Evolutionary conservation across 2,329 filamentous ascomycete genomes (phyloP), one percentile per base, ranked within the genome.

Genomic region (Phialophora verrucosa): DNA sequence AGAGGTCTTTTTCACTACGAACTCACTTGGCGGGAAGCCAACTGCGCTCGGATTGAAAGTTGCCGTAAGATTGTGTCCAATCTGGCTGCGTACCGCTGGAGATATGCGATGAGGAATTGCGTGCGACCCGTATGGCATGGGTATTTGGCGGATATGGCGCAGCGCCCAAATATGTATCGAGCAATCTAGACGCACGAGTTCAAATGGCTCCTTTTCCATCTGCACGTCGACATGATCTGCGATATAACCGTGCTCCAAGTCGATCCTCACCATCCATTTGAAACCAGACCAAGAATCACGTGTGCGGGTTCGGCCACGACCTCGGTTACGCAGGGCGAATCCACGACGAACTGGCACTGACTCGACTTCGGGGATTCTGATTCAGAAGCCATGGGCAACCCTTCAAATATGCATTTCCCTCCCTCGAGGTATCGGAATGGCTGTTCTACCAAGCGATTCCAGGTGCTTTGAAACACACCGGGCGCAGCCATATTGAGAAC

Each of bases 111-210:
- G 25, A n/a, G 51, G 11, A 12, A 20, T 32, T 20, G 27, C 25
- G 10, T 27, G 49, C 5, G 53, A 35, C 29, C 20, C n/a, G 12
- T 32, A 25, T 23, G 23, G 49, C 3, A 10, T 6, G 8, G 49
- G 49, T 35, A 17, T 5, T 53, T 27, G 49, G 27, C 20, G 49
- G 49, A 23, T 32, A 10, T 11, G 53, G 53, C 53, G 53, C 53
- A 20, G 17, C 25, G 14, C 5, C 17, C 29, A 55, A 12, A 55
- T 55, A 20, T 35, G 25, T 55, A 55, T 35, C 53, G 53, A 55
- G 53, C 53, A 35, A n/a, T 55, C 25, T 55, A 32, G 53, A 55
- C 29, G 53, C 25, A 31, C 3, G 27, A 55, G n/a, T 25, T 53
- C 44, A 49, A 23, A 49, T n/a, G 44, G 27, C 25, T 53, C 20